phyloP scores from a whole-genome alignment of 345 rosid genomes.

The Ceriops decandra region DNA sequence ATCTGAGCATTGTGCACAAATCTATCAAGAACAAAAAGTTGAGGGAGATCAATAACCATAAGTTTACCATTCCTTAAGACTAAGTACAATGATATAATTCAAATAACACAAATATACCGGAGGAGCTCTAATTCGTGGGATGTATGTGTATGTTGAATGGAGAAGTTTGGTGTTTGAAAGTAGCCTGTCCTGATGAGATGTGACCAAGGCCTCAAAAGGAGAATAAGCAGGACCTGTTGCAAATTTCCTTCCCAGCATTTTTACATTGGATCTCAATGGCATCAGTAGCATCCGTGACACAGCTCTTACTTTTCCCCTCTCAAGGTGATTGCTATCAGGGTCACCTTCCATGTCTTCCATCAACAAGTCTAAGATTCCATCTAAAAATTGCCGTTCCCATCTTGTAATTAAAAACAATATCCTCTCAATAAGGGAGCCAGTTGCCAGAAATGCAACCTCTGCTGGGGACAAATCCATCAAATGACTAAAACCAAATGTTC shows the following conservation, averaged over 20 bases:
- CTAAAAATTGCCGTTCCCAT: conserved; percentile 64
- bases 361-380: conserved; percentile 53
- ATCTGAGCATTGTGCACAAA: conserved; percentile 74
- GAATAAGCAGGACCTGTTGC: conserved; percentile 49
- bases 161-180: conserved; percentile 70
- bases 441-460: conserved; percentile 73
- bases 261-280: conserved; percentile 70
- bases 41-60: not conserved
- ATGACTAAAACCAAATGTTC: conserved; percentile 78
- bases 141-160: conserved; percentile 74
- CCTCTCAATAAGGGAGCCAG: conserved; percentile 66
- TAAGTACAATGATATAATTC: not conserved
- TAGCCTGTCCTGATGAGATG: conserved; percentile 76
- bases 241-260: conserved; percentile 45
- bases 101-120: conserved; percentile 49
- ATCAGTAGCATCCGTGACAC: conserved; percentile 81
- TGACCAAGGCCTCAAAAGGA: conserved; percentile 74
- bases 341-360: conserved; percentile 50
- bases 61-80: conserved; percentile 4
- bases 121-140: conserved; percentile 91
- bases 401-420: conserved; percentile 67
- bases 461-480: conserved; percentile 74
- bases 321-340: conserved; percentile 30
- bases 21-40: conserved; percentile 42
- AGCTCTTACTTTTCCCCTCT: conserved; percentile 59